Base-by-base conservation (phyloP, 202 grass and related monocot species). In the Carex sylvatica region DNA sequence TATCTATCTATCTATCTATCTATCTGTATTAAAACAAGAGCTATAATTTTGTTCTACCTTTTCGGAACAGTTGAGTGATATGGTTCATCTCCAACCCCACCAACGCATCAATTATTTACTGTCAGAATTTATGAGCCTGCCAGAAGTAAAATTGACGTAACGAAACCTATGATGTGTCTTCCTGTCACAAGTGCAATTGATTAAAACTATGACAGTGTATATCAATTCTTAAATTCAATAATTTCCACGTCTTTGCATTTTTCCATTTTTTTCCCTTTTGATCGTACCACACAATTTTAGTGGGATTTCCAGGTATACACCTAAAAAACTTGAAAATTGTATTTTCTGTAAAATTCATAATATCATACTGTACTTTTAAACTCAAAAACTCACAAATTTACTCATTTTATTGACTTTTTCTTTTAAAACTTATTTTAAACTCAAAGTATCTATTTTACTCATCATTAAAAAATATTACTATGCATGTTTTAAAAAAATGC, bases 81-180 rank as follows among this genome's bases (percentile, higher is more conserved):
- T 33, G 62, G 1, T 31, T 31, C 62, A 30, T 30, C 62, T 66
- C 63, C 12, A 33, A 66, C 63, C 63, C 63, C 63, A 66, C 63
- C 12, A 35, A 16, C 4, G 0, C 28, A 62, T 62, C 7, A 22
- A 62, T 62, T 3, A 62, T 67, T 67, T 16, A 40, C 4, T 40
- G 65, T 68, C 46, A 55, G 2, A 75, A 54, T 75, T 75, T 75
- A 75, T 75, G 47, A 75, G 31, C 14, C 65, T 40, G 65, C 9
- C 65, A 40, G 2, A 68, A 40, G 65, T 68, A 33, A 6, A 40
- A 19, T 38, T 68, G 65, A 68, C 31, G 31, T 75, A 51, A 75
- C 72, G 13, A 33, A 75, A 75, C 72, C 24, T 75, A 35, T 46
- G 42, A 46, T 38, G 8, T 9, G 49, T 56, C 22, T 75, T 75